phyloP scores from a whole-genome alignment of 2,329 filamentous ascomycete genomes.

The Lasiodiplodia hormozganensis region DNA sequence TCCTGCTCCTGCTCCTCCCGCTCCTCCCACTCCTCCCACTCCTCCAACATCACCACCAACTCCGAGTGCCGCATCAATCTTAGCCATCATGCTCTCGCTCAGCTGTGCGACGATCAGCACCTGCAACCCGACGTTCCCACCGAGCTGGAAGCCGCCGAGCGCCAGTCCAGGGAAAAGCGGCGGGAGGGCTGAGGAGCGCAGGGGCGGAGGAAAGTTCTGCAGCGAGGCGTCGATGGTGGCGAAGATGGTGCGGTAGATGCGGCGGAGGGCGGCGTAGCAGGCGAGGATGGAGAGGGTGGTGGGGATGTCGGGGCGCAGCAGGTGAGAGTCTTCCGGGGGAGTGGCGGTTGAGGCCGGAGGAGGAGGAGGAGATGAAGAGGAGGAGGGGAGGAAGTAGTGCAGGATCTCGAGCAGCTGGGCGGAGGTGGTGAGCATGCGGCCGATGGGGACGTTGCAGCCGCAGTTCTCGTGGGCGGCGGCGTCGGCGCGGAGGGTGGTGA shows the following conservation, averaged over 20 bases:
- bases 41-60: neutral
- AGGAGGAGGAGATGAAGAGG: neutral
- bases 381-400: neutral
- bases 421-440: neutral
- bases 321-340: neutral
- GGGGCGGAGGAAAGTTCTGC: neutral
- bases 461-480: neutral
- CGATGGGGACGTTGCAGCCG: slow-evolving; percentile 5
- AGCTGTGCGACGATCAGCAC: neutral
- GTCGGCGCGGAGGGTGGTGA: neutral
- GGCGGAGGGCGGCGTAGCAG: neutral
- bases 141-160: slow-evolving; percentile 1
- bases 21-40: no score
- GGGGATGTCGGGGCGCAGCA: neutral
- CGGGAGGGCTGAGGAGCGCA: neutral
- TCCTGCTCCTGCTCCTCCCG: no score
- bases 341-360: neutral
- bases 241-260: slow-evolving; percentile 10
- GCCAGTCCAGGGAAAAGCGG: neutral
- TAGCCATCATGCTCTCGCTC: neutral
- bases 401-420: slow-evolving; percentile 2
- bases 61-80: neutral
- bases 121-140: neutral
- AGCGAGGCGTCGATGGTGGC: slow-evolving; percentile 1
- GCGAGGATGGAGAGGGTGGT: slow-evolving; percentile 8